These are phyloP conservation scores for Globisporangium polare DNA, from an alignment of 352 stramenopile genomes.

Conservation along the genomic window DNA sequence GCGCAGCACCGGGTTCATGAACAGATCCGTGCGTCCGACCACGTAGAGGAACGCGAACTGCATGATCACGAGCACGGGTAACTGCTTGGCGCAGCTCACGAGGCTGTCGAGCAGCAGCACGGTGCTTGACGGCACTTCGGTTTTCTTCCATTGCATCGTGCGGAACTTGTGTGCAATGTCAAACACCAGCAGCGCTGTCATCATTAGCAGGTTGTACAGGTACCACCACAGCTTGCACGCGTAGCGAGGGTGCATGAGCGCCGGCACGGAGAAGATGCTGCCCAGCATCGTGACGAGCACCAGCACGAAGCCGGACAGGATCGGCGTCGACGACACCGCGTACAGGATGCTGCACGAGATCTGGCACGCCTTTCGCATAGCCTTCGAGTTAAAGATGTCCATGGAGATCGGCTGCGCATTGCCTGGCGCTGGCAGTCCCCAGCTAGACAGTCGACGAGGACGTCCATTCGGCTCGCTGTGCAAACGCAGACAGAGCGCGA, in stretches of 20 bases:
- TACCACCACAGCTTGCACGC: slow-evolving; percentile 61
- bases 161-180: slow-evolving; percentile 62
- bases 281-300: slow-evolving; percentile 43
- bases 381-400: slow-evolving; percentile 69
- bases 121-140: slow-evolving; percentile 51
- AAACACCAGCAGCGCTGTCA: slow-evolving; percentile 65
- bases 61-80: slow-evolving; percentile 43
- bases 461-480: slow-evolving; percentile 63
- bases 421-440: slow-evolving; percentile 42
- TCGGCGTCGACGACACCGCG: slow-evolving; percentile 56
- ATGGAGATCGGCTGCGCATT: slow-evolving; percentile 52
- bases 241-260: slow-evolving; percentile 69
- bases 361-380: slow-evolving; percentile 67
- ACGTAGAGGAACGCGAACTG: slow-evolving; percentile 61
- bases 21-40: slow-evolving; percentile 59
- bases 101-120: slow-evolving; percentile 52
- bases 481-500: slow-evolving; percentile 62
- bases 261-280: slow-evolving; percentile 49
- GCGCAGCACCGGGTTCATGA: slow-evolving; percentile 74
- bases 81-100: slow-evolving; percentile 39
- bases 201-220: slow-evolving; percentile 52
- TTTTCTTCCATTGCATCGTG: slow-evolving; percentile 62
- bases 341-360: slow-evolving; percentile 74
- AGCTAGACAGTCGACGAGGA: slow-evolving; percentile 55
- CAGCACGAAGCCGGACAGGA: slow-evolving; percentile 58